Evolutionary conservation across 2,329 filamentous ascomycete genomes (phyloP), one percentile per base, ranked within the genome.

Genomic region (Lasiodiplodia citricola): DNA sequence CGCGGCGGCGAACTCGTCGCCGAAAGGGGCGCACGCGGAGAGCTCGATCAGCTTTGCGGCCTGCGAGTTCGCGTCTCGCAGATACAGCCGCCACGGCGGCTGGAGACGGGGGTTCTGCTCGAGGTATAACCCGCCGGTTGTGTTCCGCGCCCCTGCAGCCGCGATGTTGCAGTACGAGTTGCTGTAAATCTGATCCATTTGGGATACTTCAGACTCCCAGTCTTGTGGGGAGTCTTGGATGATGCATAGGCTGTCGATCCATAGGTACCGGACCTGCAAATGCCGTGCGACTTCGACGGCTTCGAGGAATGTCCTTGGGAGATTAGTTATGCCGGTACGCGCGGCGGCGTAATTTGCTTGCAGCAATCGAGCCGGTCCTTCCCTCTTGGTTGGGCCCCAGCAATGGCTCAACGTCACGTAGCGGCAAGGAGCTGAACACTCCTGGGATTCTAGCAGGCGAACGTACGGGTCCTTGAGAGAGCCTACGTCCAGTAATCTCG

Each of bases 211-310:
- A 7, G 58, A 16, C n/a, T 35, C n/a, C 65, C 66, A 66, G 28
- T 71, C 68, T 16, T 56, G 64, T 18, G 47, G 25, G 2, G 31
- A 35, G 35, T 71, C 68, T 64, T 71, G 70, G 35, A 71, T 50
- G 52, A 71, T 71, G 47, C 70, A 71, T 10, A 71, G 66, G 28
- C 70, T 63, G 35, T 71, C 70, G 37, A 71, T 71, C 70, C 70
- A 71, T 16, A 71, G 50, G 28, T 71, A 64, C 4, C 56, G 56
- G 14, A 47, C 37, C 25, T 44, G 37, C n/a, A 60, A 21, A 18
- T 16, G 21, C 13, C 56, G 38, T 23, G 56, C 23, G 14, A 60
- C 37, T 25, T 60, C 11, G 37, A 60, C 41, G 16, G 56, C 56
- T 25, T 60, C 56, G 4, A 25, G 56, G 14, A 60, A 60, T 10